Evolutionary conservation across 2,329 filamentous ascomycete species (phyloP), one percentile per base, ranked within the genome.

Genomic region (Tricladium varicosporioides): DNA sequence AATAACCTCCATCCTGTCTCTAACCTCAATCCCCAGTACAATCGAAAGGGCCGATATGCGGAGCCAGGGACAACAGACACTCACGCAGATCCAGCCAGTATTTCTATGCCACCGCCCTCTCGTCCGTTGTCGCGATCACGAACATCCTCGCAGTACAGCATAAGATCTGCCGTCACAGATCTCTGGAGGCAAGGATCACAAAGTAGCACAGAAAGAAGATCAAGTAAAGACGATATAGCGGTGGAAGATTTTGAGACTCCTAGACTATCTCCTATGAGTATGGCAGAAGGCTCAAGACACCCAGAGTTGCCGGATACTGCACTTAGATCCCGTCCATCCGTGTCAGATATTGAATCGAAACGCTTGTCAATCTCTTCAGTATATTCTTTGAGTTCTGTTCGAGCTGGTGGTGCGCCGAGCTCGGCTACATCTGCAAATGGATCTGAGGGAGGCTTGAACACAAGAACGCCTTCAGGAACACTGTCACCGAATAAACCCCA

Each of bases 321-420:
- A 49, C 69, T 77, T 60, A 73, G 72, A 48, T 67, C 75, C 43
- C 75, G 75, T 52, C 75, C 76, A 16, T 81, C 81, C 11, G 71
- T 77, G 57, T 80, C 80, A 14, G 79, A 82, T 16, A 67, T 71
- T 18, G 76, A 86, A 42, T 77, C 77, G 46, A 88, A 89, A 66
- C 84, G 89, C 51, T 78, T 88, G 69, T 92, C 88, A 19, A 81
- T 87, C 58, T 89, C 87, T 7, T 92, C 89, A 0, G 75, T 90
- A 51, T 88, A 88, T 68, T 91, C 88, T 32, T 74, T 88, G 19
- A 82, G 83, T 46, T 88, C 86, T 5, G 82, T 78, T 4, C 61
- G 69, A 56, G 67, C 67, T 42, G 66, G 68, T 53, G 80, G 80
- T 47, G 75, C 78, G 27, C 71, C 75, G 55, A 81, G 80, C 60